Percentiles rank a stretch among this genome's conserved stretches.
Conservation (phyloP, 164 flowering plant species). For the Berberis thunbergii region DNA sequence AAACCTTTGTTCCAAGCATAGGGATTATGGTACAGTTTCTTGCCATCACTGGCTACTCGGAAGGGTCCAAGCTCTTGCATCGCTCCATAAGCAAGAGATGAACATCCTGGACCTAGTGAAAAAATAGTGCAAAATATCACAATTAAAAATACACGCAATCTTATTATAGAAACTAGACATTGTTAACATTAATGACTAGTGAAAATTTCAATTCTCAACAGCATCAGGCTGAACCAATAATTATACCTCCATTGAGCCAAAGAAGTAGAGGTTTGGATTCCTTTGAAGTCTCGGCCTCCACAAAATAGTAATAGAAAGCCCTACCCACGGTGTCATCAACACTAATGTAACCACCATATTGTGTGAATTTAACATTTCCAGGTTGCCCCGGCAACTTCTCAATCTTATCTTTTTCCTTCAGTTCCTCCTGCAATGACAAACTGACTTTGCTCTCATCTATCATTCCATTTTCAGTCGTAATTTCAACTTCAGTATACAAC, state of each 20-base stretch:
- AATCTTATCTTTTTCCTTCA: constrained; percentile 50
- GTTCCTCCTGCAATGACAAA: constrained; percentile 20
- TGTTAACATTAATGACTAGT: background rate
- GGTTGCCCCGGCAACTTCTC: constrained; percentile 59
- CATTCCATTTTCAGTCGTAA: background rate
- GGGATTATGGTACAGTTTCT: constrained; percentile 54
- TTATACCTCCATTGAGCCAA: constrained; percentile 61
- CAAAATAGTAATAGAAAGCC: constrained; percentile 61
- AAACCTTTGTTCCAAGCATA: constrained; percentile 77
- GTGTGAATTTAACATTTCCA: constrained; percentile 27
- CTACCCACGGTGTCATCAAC: constrained; percentile 41
- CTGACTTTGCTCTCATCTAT: background rate
- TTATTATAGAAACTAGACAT: background rate
- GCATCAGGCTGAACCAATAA: background rate
- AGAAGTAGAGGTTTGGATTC: constrained; percentile 49
- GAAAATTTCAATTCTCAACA: background rate
- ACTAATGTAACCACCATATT: constrained; percentile 72
- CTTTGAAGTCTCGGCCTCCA: constrained; percentile 31
- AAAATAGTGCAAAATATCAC: too few relatives aligned
- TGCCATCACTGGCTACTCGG: constrained; percentile 59
- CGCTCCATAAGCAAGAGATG: constrained; percentile 70
- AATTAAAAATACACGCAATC: background rate
- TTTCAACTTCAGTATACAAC: constrained; percentile 13
- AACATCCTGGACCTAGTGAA: constrained; percentile 68
- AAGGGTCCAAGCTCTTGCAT: constrained; percentile 83